Conservation (phyloP, 768 basidiomycete species). For the Hygrophorus pudorinus region DNA sequence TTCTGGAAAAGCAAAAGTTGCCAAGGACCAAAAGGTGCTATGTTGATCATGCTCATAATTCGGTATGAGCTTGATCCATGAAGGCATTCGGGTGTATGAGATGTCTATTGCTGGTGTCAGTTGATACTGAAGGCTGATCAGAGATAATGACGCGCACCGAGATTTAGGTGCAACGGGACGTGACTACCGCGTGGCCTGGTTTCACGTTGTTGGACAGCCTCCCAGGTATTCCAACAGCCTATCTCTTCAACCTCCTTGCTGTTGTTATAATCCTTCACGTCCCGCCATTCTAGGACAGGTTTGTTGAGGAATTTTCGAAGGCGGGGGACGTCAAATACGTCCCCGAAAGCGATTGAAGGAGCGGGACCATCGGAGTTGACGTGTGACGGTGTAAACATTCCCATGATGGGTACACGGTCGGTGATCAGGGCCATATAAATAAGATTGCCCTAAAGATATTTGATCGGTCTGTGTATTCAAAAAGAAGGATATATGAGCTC, state of each 20-base stretch:
- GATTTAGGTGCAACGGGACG: slow-evolving; percentile 25
- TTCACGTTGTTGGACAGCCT: slow-evolving; percentile 32
- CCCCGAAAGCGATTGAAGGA: slow-evolving; percentile 44
- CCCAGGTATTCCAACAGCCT: slow-evolving; percentile 50
- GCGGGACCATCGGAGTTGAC: slow-evolving; percentile 29
- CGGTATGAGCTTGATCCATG: slow-evolving; percentile 39
- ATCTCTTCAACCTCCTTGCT: slow-evolving; percentile 29
- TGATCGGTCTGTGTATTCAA: neutral
- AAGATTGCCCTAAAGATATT: slow-evolving; percentile 33
- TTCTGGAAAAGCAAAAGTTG: slow-evolving; percentile 37
- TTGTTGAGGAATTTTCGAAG: slow-evolving; percentile 31
- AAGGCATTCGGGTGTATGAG: slow-evolving; percentile 39
- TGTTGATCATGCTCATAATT: slow-evolving; percentile 34
- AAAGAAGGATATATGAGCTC: slow-evolving; percentile 10
- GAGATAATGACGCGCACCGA: slow-evolving; percentile 26
- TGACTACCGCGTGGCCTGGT: slow-evolving; percentile 28
- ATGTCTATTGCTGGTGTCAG: slow-evolving; percentile 28
- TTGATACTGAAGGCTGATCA: neutral
- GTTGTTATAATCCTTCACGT: slow-evolving; percentile 42
- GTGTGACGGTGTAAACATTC: slow-evolving; percentile 50
- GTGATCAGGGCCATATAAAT: slow-evolving; percentile 52
- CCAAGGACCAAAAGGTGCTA: slow-evolving; percentile 35
- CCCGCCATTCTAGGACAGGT: slow-evolving; percentile 53
- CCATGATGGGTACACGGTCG: slow-evolving; percentile 47
- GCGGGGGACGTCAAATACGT: slow-evolving; percentile 50